These are phyloP conservation scores for Scheffersomyces titani DNA, from an alignment of 1,139 yeast genomes.

Conservation along the genomic window DNA sequence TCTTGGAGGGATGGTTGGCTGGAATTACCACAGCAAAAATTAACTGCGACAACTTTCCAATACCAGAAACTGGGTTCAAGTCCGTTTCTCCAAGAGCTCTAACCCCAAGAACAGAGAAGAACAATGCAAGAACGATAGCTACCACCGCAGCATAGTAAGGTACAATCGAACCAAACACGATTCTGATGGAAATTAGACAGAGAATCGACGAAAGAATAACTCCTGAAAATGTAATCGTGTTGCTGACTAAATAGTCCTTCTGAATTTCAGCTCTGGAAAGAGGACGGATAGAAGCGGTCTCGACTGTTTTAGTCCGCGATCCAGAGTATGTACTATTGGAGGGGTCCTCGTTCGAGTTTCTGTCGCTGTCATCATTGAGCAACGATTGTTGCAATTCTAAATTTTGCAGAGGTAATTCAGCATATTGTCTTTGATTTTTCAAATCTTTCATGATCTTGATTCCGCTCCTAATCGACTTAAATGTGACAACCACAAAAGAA, in stretches of 20 bases:
- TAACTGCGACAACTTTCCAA: conserved; percentile 90
- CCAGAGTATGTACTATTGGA: conserved; percentile 18
- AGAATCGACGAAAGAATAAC: conserved; percentile 61
- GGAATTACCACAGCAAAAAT: conserved; percentile 86
- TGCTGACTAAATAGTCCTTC: conserved; percentile 50
- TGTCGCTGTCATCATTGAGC: conserved; percentile 1
- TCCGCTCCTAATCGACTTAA: conserved; percentile 35
- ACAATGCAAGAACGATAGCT: conserved; percentile 73
- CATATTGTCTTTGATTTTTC: background rate
- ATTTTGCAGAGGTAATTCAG: conserved; percentile 3
- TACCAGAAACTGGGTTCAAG: conserved; percentile 94
- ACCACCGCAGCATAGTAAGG: conserved; percentile 70
- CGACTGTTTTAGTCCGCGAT: background rate
- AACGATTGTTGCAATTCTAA: conserved; percentile 6
- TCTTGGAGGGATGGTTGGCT: conserved; percentile 71
- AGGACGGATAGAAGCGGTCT: conserved; percentile 1
- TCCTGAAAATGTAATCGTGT: conserved; percentile 57
- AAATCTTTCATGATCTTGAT: conserved; percentile 4
- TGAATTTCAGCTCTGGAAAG: conserved; percentile 12
- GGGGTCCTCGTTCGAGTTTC: conserved; percentile 20
- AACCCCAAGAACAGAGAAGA: conserved; percentile 83
- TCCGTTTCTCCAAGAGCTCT: conserved; percentile 97
- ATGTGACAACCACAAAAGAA: conserved; percentile 67
- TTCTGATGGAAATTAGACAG: conserved; percentile 63
- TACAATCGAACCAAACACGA: conserved; percentile 68